Evolutionary conservation across 495 filamentous ascomycete species (phyloP).

Genomic region (Cladorrhinum samala): DNA sequence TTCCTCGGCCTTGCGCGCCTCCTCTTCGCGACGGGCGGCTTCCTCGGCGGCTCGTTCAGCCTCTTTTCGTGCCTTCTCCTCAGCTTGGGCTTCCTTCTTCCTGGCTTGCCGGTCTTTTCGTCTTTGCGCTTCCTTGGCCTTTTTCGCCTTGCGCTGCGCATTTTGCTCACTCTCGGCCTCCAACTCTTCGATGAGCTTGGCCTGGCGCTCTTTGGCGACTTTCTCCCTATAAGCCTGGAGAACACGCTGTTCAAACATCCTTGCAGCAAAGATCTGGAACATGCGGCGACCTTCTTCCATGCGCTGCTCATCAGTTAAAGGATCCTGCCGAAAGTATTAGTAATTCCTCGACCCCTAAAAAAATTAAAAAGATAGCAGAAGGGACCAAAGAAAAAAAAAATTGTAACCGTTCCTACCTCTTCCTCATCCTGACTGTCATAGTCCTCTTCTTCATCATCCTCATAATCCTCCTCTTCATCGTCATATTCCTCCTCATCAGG

Average conservation of each 20-base stretch:
- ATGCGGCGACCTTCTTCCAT: slow-evolving; percentile 98
- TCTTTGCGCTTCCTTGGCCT: slow-evolving; percentile 86
- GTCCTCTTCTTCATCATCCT: slow-evolving; percentile 80
- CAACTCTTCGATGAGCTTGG: slow-evolving; percentile 86
- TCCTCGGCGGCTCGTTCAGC: slow-evolving; percentile 91
- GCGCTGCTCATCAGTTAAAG: slow-evolving; percentile 95
- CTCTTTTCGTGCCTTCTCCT: slow-evolving; percentile 79
- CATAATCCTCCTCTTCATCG: slow-evolving; percentile 58
- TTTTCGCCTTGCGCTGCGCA: slow-evolving; percentile 80
- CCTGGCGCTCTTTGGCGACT: slow-evolving; percentile 84
- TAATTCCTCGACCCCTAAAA: background rate
- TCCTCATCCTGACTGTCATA: slow-evolving; percentile 88
- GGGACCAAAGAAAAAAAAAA: background rate
- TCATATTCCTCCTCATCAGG: slow-evolving; percentile 71
- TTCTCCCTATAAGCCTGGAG: slow-evolving; percentile 96
- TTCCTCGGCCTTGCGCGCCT: slow-evolving; percentile 77
- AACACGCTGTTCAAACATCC: slow-evolving; percentile 98
- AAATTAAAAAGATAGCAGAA: background rate
- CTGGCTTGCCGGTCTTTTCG: slow-evolving; percentile 82
- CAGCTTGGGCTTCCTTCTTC: slow-evolving; percentile 80
- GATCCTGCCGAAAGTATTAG: slow-evolving; percentile 57
- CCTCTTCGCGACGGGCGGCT: slow-evolving; percentile 64
- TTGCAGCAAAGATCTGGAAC: slow-evolving; percentile 99
- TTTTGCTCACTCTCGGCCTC: slow-evolving; percentile 72
- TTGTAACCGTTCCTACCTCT: slow-evolving; percentile 40